These are phyloP conservation scores for Rhodotorula sp. DNA, from an alignment of 1,284 basidiomycete genomes.

Conservation along the genomic window DNA sequence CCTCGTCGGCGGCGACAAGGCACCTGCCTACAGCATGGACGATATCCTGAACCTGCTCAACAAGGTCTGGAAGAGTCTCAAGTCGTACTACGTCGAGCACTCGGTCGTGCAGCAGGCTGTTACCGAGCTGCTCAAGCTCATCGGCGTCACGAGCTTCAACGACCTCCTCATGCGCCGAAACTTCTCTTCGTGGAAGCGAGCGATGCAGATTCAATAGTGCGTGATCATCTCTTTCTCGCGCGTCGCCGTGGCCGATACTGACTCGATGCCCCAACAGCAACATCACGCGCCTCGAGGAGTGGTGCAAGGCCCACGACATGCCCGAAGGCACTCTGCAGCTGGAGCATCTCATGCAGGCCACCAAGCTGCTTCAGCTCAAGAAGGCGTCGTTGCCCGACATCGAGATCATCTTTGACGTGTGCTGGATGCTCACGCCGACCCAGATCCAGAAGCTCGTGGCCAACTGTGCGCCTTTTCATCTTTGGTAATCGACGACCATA, in stretches of 20 bases:
- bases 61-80: conserved; percentile 97
- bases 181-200: conserved; percentile 99
- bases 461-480: conserved; percentile 23
- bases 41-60: conserved; percentile 96
- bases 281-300: conserved; percentile 93
- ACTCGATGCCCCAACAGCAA: conserved; percentile 53
- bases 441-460: conserved; percentile 75
- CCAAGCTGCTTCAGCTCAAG: conserved; percentile 96
- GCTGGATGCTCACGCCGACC: conserved; percentile 99
- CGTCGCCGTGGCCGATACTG: not conserved
- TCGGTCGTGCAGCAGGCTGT: conserved; percentile 95
- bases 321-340: conserved; percentile 96
- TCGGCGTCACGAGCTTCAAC: conserved; percentile 97
- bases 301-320: conserved; percentile 71
- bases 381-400: conserved; percentile 88
- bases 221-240: too few relatives aligned
- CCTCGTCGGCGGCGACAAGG: conserved; percentile 72
- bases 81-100: conserved; percentile 99
- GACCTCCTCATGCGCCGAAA: conserved; percentile 97
- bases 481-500: not conserved
- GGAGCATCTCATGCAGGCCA: conserved; percentile 99
- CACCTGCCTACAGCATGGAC: conserved; percentile 97
- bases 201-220: conserved; percentile 97
- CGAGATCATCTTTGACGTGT: conserved; percentile 93
- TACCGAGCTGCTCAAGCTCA: conserved; percentile 92